Conservation (phyloP, 148 eudicot genomes). For the Amaranthus cruentus region DNA sequence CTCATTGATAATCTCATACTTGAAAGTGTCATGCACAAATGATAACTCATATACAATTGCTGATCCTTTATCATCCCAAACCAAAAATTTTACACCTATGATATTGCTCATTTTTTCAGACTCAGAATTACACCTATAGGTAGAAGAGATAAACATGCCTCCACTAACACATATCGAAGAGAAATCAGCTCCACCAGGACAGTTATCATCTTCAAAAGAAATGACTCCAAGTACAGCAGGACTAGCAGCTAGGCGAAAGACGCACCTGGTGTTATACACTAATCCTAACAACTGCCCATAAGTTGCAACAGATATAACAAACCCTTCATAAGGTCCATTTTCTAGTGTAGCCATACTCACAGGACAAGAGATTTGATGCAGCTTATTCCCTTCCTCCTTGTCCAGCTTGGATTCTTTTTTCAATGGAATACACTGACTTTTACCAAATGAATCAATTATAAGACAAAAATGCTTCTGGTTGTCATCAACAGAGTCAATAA, state of each 20-base stretch:
- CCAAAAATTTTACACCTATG: slow-evolving; percentile 41
- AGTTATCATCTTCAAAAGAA: slow-evolving; percentile 40
- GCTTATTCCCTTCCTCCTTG: slow-evolving; percentile 32
- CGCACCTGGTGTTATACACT: slow-evolving; percentile 55
- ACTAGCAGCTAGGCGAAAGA: slow-evolving; percentile 44
- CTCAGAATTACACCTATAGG: slow-evolving; percentile 22
- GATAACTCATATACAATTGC: slow-evolving; percentile 54
- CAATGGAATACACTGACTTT: slow-evolving; percentile 50
- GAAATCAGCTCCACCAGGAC: slow-evolving; percentile 32
- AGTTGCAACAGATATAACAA: slow-evolving; percentile 50
- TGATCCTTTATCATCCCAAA: slow-evolving; percentile 72
- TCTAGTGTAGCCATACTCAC: slow-evolving; percentile 28
- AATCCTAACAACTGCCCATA: slow-evolving; percentile 52
- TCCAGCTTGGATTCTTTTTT: slow-evolving; percentile 46
- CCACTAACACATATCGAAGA: slow-evolving; percentile 45
- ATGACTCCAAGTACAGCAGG: slow-evolving; percentile 59
- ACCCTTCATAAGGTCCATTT: slow-evolving; percentile 38
- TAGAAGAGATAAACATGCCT: slow-evolving; percentile 54
- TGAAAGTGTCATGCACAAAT: slow-evolving; percentile 43
- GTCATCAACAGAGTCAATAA: slow-evolving; percentile 47
- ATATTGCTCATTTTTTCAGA: slow-evolving; percentile 24
- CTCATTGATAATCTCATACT: slow-evolving; percentile 34
- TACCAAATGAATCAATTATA: slow-evolving; percentile 66
- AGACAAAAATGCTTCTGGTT: slow-evolving; percentile 47
- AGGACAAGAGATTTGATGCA: slow-evolving; percentile 28